These are phyloP conservation scores for Suhomyces yuchorum DNA, from an alignment of 1,139 yeast species.

Conservation along the genomic window DNA sequence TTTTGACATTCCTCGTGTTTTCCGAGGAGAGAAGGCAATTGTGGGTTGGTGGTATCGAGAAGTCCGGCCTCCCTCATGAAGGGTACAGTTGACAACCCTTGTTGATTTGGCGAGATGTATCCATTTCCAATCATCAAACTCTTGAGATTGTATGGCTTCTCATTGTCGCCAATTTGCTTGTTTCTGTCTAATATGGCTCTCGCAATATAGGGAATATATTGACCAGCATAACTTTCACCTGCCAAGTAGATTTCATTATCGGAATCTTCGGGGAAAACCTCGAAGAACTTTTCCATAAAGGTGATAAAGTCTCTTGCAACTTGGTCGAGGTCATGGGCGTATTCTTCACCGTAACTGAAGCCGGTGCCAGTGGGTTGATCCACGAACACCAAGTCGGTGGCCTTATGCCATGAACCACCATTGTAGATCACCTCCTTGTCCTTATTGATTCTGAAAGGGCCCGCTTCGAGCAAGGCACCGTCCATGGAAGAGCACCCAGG, in stretches of 20 bases:
- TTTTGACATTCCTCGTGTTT: slow-evolving; percentile 68
- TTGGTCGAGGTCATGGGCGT: slow-evolving; percentile 58
- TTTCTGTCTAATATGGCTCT: slow-evolving; percentile 57
- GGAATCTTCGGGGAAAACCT: slow-evolving; percentile 72
- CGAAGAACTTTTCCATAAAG: slow-evolving; percentile 68
- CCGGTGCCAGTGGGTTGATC: slow-evolving; percentile 98
- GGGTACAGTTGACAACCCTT: slow-evolving; percentile 80
- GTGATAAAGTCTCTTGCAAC: slow-evolving; percentile 61
- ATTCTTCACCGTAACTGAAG: slow-evolving; percentile 62
- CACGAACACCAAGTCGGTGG: slow-evolving; percentile 77
- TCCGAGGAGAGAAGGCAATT: slow-evolving; percentile 42
- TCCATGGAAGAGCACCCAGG: slow-evolving; percentile 99
- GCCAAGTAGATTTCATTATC: slow-evolving; percentile 72
- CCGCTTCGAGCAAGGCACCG: slow-evolving; percentile 92
- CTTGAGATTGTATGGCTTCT: slow-evolving; percentile 45
- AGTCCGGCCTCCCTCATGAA: slow-evolving; percentile 64
- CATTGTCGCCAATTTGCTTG: slow-evolving; percentile 23
- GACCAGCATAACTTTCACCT: slow-evolving; percentile 98
- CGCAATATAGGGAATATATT: slow-evolving; percentile 89
- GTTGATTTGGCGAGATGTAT: slow-evolving; percentile 90
- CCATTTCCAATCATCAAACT: slow-evolving; percentile 92
- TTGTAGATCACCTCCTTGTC: slow-evolving; percentile 53
- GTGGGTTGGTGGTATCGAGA: slow-evolving; percentile 42
- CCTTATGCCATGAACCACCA: slow-evolving; percentile 82
- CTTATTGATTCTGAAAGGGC: slow-evolving; percentile 71